Base-by-base conservation (phyloP, 139 green algal species). In the Micractinium sp. region DNA sequence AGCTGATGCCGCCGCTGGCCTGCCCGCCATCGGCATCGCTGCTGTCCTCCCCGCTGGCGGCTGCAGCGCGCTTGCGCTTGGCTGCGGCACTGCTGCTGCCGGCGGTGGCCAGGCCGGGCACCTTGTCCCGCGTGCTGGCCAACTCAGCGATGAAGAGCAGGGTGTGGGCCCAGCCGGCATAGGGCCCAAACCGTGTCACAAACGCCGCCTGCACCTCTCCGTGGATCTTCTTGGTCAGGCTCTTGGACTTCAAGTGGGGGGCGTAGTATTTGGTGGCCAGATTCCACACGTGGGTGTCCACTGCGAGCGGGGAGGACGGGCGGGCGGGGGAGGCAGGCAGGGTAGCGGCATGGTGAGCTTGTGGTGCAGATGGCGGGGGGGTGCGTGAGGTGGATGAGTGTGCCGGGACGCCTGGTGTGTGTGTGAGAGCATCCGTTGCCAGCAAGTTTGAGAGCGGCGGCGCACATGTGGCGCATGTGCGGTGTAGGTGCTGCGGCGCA, bases 211-310 rank as follows among this genome's bases (percentile, higher is more conserved):
- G 90, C 31, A 97, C 89, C 60, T 87, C 89, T 3, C n/a, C 77
- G 60, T 95, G 93, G 14, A 84, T 67, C 74, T 93, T 91, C 61
- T 92, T 84, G 23, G 92, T 99, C 29, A 98, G 93, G 29, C 91
- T 94, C 92, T 98, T 98, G 80, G 93, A 93, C 29, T 82, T 85
- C 77, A 99, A 90, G 60, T 95, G 82, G 2, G 97, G 96, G 0
- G 83, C 86, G 91, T 98, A 99, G 89, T 97, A 93, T 33, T 91
- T 92, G 56, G 89, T 87, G 38, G 96, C 95, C 36, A 99, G 89
- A 87, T 96, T 89, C 96, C 96, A 99, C n/a, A 99, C 97, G 92
- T 99, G 97, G 19, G 96, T 99, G 94, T 99, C 97, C 41, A 99
- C 97, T 16, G 97, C 97, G 9, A 9, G 47, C 47, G 47, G 47